These are phyloP conservation scores for Fusarium liriodendri DNA, from an alignment of 2,329 filamentous ascomycete species.

Conservation along the genomic window DNA sequence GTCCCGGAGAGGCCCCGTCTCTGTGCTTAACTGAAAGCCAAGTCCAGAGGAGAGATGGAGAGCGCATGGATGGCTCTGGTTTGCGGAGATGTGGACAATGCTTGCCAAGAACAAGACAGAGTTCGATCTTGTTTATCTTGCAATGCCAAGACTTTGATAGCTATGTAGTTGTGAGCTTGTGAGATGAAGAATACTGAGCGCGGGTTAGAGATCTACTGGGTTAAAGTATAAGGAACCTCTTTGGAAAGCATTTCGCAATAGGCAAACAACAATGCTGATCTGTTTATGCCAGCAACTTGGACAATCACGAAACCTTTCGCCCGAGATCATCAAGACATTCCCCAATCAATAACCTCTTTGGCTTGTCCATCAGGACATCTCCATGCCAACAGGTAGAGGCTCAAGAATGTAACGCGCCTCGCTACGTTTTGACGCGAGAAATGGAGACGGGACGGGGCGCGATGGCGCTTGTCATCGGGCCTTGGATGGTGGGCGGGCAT, in stretches of 20 bases:
- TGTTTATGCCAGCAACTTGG: neutral
- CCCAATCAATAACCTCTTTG: neutral
- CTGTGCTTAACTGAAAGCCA: slow-evolving; percentile 36
- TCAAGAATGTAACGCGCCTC: slow-evolving; percentile 21
- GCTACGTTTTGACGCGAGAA: neutral
- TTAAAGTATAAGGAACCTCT: neutral
- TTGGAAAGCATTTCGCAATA: neutral
- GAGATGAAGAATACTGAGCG: neutral
- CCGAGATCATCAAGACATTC: neutral
- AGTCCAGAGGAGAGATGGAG: slow-evolving; percentile 25
- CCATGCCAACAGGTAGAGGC: slow-evolving; percentile 4
- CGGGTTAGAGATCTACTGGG: neutral
- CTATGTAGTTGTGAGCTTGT: neutral
- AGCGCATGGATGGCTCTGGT: neutral
- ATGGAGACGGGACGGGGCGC: neutral
- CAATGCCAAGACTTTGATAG: slow-evolving; percentile 26
- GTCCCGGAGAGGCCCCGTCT: neutral
- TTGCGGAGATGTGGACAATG: neutral
- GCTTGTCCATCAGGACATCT: neutral
- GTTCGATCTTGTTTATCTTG: slow-evolving; percentile 14
- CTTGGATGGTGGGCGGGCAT: neutral
- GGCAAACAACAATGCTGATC: neutral
- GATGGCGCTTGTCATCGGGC: neutral
- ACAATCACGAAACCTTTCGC: neutral
- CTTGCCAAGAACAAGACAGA: neutral